Conservation (phyloP, 352 stramenopile species). For the Pythium sp. region DNA sequence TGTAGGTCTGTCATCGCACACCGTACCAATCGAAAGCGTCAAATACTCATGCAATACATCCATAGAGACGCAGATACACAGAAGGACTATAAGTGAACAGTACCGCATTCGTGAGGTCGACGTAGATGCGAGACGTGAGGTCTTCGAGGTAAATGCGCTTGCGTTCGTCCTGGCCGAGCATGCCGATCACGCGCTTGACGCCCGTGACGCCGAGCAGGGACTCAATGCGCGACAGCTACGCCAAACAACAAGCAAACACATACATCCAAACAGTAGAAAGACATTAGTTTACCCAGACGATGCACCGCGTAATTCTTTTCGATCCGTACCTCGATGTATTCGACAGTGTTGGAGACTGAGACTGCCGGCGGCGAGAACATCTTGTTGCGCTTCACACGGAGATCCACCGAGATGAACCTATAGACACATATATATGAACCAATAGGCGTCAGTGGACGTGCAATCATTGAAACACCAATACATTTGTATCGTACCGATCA, state of each 20-base stretch:
- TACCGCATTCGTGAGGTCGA: constrained; percentile 72
- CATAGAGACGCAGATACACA: background rate
- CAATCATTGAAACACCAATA: background rate
- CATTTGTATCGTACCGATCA: constrained; percentile 31
- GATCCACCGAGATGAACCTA: constrained; percentile 66
- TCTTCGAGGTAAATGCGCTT: constrained; percentile 80
- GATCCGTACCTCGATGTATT: constrained; percentile 64
- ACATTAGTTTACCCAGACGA: background rate
- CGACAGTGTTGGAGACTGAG: constrained; percentile 44
- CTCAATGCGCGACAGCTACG: constrained; percentile 80
- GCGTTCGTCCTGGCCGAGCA: constrained; percentile 83
- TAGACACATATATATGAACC: background rate
- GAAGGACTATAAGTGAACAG: too few species aligned
- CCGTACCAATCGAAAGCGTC: background rate
- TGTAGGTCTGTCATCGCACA: constrained; percentile 47
- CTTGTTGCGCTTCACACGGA: constrained; percentile 79
- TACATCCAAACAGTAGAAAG: too few species aligned
- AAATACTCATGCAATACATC: background rate
- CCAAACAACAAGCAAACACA: background rate
- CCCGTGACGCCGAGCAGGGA: constrained; percentile 80
- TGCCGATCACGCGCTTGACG: constrained; percentile 77
- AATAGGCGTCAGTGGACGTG: background rate
- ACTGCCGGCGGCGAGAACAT: constrained; percentile 69
- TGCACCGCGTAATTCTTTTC: background rate
- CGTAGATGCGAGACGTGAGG: constrained; percentile 74